Base-by-base conservation (phyloP, 805 yeast species). In the Metschnikowia matae region DNA sequence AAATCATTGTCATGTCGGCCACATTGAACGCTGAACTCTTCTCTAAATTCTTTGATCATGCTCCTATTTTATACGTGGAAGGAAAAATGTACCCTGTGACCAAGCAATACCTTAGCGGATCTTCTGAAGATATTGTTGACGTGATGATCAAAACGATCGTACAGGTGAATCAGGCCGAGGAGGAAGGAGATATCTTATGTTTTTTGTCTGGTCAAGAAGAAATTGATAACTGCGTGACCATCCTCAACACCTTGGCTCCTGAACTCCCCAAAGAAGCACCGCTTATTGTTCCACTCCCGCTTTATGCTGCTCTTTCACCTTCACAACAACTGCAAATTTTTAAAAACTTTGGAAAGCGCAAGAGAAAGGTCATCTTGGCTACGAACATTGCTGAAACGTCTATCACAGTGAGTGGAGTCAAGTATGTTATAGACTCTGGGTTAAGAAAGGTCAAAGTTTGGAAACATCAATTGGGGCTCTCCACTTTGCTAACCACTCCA, bases 301-400 rank as follows among this genome's bases (percentile, higher is more conserved):
- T 94, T 41, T 94, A 94, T 66, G 99, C 99, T 0, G 96, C 98
- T 0, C 77, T 94, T 46, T 87, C 97, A 1, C 95, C 96, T 14
- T 74, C 75, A 3, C 85, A 84, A 55, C 99, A 94, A 64, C 80
- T 84, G 62, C 76, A 78, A 55, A 92, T 90, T n/a, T 94, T 94
- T 58, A 74, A 78, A 18, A 80, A 82, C 20, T 68, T 86, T 1
- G 79, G 83, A 32, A 69, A 77, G n/a, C 76, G 84, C 59, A 81
- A 81, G 61, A 79, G 99, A 56, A 94, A 94, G 64, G 84, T 94
- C 39, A 87, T 94, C 29, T 69, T 94, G 51, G 89, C 98, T 6
- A 94, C 99, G 1, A 94, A 94, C 64, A 90, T 94, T 58, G 99
- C 99, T 0, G 99, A 94, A 71, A 94, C 99, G 0, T 94, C 99